Evolutionary conservation across 2,329 filamentous ascomycete species (phyloP), one percentile per base, ranked within the genome.

Genomic region (Hortaea werneckii): DNA sequence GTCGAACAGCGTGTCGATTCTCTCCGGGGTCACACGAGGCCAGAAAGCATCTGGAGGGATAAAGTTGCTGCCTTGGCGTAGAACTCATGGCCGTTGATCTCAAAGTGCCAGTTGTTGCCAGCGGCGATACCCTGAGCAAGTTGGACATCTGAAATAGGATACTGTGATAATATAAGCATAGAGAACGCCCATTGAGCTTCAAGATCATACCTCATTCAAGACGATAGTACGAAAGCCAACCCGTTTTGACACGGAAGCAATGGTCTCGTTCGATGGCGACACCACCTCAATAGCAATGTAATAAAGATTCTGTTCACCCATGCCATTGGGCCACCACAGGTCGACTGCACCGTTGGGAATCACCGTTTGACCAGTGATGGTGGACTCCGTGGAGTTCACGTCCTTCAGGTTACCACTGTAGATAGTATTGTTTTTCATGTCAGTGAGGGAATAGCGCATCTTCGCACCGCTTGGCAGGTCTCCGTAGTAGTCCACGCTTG

Each of bases 21-120:
- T 71, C 0, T 64, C 62, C 26, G 66, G 59, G 0, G 76, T 80
- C 5, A 82, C 77, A 38, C 77, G 67, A 1, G 78, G 72, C 77
- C 78, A 81, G 58, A 82, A 82, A 2, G 72, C 70, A 57, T 81
- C 78, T 0, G 76, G 77, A 0, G 78, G 78, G 42, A 82, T 78
- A 51, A 82, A 74, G 51, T 82, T 81, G 12, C 75, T 78, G 4
- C 78, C 79, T 55, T 81, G 2, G 76, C 78, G 53, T 80, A 83
- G 52, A 83, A 79, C 9, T 77, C 73, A 41, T 76, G 71, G 0
- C 79, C 78, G 48, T 83, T 83, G 48, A 83, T 70, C 56, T 82
- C 77, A 51, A 83, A 82, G 56, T 82, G 77, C 77, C 78, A 78
- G 58, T 78, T 76, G 38, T 72, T 74, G 6, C 75, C 76, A 0